These are phyloP conservation scores for Solanum boliviense DNA, from an alignment of 257 asterid species.

Conservation along the genomic window DNA sequence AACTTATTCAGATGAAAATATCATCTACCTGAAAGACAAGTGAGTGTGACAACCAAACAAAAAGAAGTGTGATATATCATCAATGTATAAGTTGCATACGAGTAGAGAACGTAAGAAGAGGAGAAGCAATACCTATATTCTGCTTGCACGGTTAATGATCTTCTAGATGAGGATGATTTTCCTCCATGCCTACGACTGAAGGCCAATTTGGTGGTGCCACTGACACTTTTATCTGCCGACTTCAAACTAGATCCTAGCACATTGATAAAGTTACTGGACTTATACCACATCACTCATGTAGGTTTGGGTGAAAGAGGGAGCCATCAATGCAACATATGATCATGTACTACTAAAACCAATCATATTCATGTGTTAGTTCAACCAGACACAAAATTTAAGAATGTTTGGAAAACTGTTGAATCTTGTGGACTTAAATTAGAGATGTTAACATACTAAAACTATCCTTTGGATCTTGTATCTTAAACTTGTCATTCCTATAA, in stretches of 20 bases:
- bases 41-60: background rate
- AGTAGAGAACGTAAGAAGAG: background rate
- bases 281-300: background rate
- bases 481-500: background rate
- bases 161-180: conserved; percentile 24
- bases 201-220: conserved; percentile 36
- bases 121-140: conserved; percentile 36
- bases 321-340: background rate
- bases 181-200: conserved; percentile 21
- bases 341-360: background rate
- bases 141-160: conserved; percentile 40
- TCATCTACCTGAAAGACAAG: background rate
- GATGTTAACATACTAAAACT: background rate
- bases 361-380: background rate
- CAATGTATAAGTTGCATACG: background rate
- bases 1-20: background rate
- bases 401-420: background rate
- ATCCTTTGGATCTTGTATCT: background rate
- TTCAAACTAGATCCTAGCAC: conserved; percentile 29
- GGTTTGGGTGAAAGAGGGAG: background rate
- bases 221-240: conserved; percentile 21
- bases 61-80: background rate
- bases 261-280: background rate
- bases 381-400: background rate
- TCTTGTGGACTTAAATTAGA: background rate